Evolutionary conservation across 2,329 filamentous ascomycete genomes (phyloP), one percentile per base, ranked within the genome.

Genomic region (Madurella fahalii): DNA sequence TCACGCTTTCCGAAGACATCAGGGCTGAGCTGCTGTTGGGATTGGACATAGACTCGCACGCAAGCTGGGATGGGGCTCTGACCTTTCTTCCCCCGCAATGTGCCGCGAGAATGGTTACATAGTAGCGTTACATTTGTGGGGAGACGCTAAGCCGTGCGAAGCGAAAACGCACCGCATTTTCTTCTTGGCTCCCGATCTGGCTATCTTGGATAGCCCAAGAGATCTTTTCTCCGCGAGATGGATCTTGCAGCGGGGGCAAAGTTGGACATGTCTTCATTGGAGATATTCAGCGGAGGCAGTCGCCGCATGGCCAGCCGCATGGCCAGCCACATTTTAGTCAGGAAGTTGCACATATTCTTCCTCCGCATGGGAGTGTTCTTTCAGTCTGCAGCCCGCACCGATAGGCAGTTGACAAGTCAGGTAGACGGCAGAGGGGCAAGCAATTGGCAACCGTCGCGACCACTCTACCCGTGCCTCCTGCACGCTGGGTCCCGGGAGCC

Each of bases 91-190:
- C 52, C 46, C 52, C 52, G 52, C 52, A 47, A 47, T 46, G 39
- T 46, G 25, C 42, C 32, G 39, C 40, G 16, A 37, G 48, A 41
- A 17, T 8, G 16, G 9, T 18, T 47, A 40, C 47, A 50, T 47
- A 15, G 40, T 2, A 25, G 51, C 42, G 54, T 57, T 50, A 18
- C 50, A 57, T 37, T 57, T 50, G 3, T 53, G 54, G 50, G 50
- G 50, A 50, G 49, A 45, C 7, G 25, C 25, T 7, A 25, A 7
- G 25, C 7, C 7, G 7, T 25, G 25, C 25, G 25, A 25, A 25
- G 25, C 25, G 25, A 25, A 25, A 25, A 25, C 7, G 25, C 25
- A 25, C 25, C 25, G 7, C 7, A n/a, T 25, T 7, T 25, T 7
- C 25, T 25, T 25, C 25, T 25, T 25, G 25, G 25, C 25, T 25